A percentile compares a stretch with the other conserved stretches of the same genome.
These are phyloP conservation scores for Cicer chorassanicum DNA, from an alignment of 306 rosid genomes.

Conservation along the genomic window DNA sequence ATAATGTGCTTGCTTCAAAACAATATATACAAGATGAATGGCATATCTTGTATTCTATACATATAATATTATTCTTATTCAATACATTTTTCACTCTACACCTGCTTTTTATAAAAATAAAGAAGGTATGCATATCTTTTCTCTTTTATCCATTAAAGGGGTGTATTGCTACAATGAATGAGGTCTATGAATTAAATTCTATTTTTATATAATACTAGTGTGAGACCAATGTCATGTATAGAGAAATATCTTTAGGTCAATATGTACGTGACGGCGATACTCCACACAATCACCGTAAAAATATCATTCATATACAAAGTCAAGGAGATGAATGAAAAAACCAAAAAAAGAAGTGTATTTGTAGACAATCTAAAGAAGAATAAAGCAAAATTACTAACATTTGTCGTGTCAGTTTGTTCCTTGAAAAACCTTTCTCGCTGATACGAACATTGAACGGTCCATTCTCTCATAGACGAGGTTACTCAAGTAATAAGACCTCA, in stretches of 20 bases:
- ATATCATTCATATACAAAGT: conserved; percentile 38
- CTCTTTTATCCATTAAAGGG: no score
- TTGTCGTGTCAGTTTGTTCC: conserved; percentile 50
- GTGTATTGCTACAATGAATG: no score
- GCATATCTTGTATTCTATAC: neutral
- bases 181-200: no score
- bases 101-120: neutral
- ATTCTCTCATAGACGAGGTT: conserved; percentile 48
- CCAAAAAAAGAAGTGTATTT: neutral
- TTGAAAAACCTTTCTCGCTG: conserved; percentile 3
- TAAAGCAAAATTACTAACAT: conserved; percentile 19
- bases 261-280: neutral
- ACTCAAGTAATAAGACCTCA: conserved; percentile 50
- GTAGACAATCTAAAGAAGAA: neutral
- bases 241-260: neutral
- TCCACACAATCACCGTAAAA: neutral
- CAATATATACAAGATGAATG: neutral
- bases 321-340: conserved; percentile 15
- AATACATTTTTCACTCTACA: neutral
- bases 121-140: no score
- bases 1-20: neutral
- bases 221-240: no score
- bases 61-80: neutral
- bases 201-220: no score
- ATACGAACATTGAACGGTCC: conserved; percentile 15